A percentile compares a stretch with the other conserved stretches of the same genome.
Evolutionary conservation across 169 alveolate genomes (phyloP).

Genomic region (Eimeria praecox): DNA sequence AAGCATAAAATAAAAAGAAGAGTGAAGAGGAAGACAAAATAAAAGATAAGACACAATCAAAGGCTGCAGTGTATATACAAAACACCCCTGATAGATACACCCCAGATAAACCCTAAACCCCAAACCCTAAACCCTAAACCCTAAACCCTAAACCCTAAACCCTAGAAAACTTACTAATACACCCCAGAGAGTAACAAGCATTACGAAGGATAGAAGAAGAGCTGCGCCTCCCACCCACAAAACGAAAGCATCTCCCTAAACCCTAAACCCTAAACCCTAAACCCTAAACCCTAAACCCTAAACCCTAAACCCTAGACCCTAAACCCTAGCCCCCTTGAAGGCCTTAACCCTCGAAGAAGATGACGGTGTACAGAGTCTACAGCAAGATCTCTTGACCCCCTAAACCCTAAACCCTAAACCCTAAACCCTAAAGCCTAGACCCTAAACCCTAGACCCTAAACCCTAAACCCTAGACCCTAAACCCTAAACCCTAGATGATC

Average conservation of each 20-base stretch:
- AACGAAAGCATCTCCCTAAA: not conserved
- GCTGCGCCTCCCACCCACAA: constrained; percentile 18
- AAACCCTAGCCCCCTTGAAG: not conserved
- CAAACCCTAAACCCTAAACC: not conserved
- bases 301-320: too few species aligned
- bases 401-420: not conserved
- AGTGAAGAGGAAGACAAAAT: not conserved
- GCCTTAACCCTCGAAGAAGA: not conserved
- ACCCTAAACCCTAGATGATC: not conserved
- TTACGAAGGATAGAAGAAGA: constrained; percentile 27
- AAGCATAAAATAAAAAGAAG: not conserved
- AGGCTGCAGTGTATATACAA: not conserved
- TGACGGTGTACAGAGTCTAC: not conserved
- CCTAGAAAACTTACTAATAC: constrained; percentile 32
- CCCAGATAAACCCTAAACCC: not conserved
- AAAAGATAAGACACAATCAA: not conserved
- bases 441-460: not conserved
- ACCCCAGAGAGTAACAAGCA: constrained; percentile 61
- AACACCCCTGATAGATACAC: too few species aligned
- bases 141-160: too few species aligned
- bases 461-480: not conserved
- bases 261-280: not conserved
- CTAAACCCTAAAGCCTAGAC: not conserved
- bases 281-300: not conserved
- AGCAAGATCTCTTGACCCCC: not conserved